Percentiles rank a stretch among this genome's conserved stretches.
phyloP scores from a whole-genome alignment of 257 asterid species.

The Galeopsis tetrahit region DNA sequence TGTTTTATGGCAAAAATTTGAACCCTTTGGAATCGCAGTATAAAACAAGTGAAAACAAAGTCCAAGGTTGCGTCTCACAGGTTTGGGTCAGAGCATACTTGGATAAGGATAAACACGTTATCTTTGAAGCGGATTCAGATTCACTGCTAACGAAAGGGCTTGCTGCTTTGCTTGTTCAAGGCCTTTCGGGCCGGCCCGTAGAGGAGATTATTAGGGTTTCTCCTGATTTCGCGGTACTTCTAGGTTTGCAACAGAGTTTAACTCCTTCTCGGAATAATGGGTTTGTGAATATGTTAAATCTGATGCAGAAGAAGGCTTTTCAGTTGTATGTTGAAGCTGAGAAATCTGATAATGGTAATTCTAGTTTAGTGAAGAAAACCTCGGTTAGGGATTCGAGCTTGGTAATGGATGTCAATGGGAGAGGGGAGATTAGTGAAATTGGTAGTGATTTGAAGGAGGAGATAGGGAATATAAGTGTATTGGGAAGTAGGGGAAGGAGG shows the following conservation, averaged over 20 bases:
- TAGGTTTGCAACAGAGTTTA: constrained; percentile 86
- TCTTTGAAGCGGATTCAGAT: constrained; percentile 92
- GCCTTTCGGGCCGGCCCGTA: constrained; percentile 77
- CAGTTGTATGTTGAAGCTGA: constrained; percentile 68
- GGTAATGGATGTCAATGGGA: constrained; percentile 36
- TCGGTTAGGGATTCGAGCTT: constrained; percentile 33
- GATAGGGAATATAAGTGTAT: constrained; percentile 33
- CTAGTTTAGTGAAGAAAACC: constrained; percentile 20
- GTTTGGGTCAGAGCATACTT: constrained; percentile 86
- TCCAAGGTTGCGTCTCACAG: constrained; percentile 92
- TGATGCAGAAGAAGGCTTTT: constrained; percentile 85
- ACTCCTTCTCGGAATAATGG: constrained; percentile 91
- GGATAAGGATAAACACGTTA: constrained; percentile 63
- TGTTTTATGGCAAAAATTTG: constrained; percentile 72
- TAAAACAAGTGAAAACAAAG: constrained; percentile 69
- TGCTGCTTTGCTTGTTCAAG: constrained; percentile 89
- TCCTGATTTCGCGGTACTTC: constrained; percentile 75
- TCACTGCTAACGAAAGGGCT: constrained; percentile 80
- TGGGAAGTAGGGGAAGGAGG: constrained; percentile 70
- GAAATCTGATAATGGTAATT: constrained; percentile 36
- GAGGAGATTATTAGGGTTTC: constrained; percentile 75
- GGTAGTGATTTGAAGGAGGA: constrained; percentile 26
- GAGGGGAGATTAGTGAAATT: constrained; percentile 32
- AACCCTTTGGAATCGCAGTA: constrained; percentile 60
- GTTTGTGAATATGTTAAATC: constrained; percentile 82